Evolutionary conservation across 108 stramenopile species (phyloP), one percentile per base, ranked within the genome.

Genomic region (Fragilaria crotonensis): DNA sequence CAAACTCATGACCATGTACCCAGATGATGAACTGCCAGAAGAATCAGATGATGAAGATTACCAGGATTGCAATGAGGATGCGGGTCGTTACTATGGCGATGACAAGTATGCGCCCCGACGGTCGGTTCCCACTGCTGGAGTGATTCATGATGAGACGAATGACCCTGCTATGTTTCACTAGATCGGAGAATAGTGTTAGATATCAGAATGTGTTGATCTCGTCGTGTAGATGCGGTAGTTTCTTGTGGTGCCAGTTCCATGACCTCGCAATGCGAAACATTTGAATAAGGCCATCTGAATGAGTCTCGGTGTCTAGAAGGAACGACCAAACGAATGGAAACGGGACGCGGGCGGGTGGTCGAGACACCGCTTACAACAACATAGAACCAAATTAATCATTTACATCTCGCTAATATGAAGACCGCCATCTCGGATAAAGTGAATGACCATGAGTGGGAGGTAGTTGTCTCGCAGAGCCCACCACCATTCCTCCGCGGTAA

Each of bases 401-500:
- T 41, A 41, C 36, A 41, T 11, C 14, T 41, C 36, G 36, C 11
- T 41, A 41, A 41, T 53, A 50, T 59, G 72, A 27, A 82, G 33
- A 26, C 81, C 81, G 30, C 78, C 78, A 62, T 83, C 71, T 23
- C 66, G 64, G 33, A 67, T 62, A 48, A 70, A 66, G 59, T 79
- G 76, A 14, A 44, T 31, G 22, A 73, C 25, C 53, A 78, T 61
- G 5, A 60, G 48, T 11, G 30, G 48, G 11, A 62, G 31, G 65
- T 83, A 83, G 25, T 72, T 71, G 54, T 72, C 81, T 20, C 57
- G 56, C 5, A 67, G 45, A 28, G 78, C 64, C 78, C 78, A 77
- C 29, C 30, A 53, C 31, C 66, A 29, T 33, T 83, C 81, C 50
- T 77, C 71, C 9, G 66, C 62, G 21, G 75, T 74, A 26, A 77